A percentile compares a stretch with the other conserved stretches of the same genome.
Evolutionary conservation across 164 flowering plant species (phyloP).

Genomic region (Nymphaea colorata): DNA sequence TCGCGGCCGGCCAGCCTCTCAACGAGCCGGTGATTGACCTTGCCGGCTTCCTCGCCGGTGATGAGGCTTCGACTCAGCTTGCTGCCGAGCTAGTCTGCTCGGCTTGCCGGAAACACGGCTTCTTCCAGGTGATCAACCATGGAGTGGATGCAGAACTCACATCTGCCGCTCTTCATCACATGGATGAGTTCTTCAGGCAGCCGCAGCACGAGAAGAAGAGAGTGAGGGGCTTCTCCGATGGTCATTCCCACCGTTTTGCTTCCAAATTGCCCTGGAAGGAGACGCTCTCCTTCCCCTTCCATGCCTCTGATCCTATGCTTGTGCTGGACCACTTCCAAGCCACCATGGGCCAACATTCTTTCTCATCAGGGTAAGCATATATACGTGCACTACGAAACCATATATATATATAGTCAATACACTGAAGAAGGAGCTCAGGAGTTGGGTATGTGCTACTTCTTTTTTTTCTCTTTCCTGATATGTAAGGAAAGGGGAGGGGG

Average conservation of each 20-base stretch:
- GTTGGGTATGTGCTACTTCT: too few relatives aligned
- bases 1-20: conserved; percentile 14
- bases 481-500: too few relatives aligned
- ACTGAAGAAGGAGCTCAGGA: too few relatives aligned
- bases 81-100: conserved; percentile 20
- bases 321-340: conserved; percentile 13
- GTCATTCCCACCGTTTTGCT: conserved; percentile 26
- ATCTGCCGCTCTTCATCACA: conserved; percentile 7
- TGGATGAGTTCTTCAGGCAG: conserved; percentile 22
- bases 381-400: background rate
- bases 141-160: conserved; percentile 25
- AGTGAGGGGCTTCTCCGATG: conserved; percentile 26
- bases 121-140: conserved; percentile 43
- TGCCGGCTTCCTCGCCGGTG: conserved; percentile 24
- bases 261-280: conserved; percentile 45
- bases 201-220: conserved; percentile 15
- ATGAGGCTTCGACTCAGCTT: conserved; percentile 8
- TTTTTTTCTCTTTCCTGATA: too few relatives aligned
- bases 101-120: conserved; percentile 36
- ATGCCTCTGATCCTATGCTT: background rate
- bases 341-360: conserved; percentile 12
- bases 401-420: background rate
- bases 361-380: conserved; percentile 8
- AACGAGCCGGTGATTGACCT: conserved; percentile 29
- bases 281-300: conserved; percentile 21